Evolutionary conservation across 495 filamentous ascomycete species (phyloP).

Genomic region (Xylaria curta): DNA sequence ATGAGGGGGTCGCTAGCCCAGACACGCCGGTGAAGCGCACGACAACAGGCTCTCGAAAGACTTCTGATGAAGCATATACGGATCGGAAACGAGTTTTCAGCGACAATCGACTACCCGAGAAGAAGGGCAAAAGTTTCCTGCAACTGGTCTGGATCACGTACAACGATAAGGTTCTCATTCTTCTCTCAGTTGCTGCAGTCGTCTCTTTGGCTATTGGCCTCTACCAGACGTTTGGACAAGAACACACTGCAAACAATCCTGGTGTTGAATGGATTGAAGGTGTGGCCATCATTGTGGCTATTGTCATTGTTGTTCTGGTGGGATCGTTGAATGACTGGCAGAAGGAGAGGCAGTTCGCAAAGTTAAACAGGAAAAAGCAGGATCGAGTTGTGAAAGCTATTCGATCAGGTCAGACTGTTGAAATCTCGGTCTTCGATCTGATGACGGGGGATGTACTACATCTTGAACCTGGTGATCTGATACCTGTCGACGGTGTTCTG

Average conservation of each 20-base stretch:
- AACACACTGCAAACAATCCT: slow-evolving; percentile 50
- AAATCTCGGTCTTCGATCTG: slow-evolving; percentile 75
- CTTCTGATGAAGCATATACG: slow-evolving; percentile 51
- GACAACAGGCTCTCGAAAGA: slow-evolving; percentile 29
- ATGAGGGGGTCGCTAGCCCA: slow-evolving; percentile 43
- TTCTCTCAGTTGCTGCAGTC: slow-evolving; percentile 74
- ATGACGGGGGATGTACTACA: slow-evolving; percentile 76
- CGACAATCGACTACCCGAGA: slow-evolving; percentile 75
- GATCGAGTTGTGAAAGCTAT: slow-evolving; percentile 79
- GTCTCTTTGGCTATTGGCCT: slow-evolving; percentile 75
- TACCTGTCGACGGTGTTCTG: slow-evolving; percentile 77
- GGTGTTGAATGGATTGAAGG: slow-evolving; percentile 81
- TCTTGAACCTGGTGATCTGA: slow-evolving; percentile 75
- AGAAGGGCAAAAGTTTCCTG: slow-evolving; percentile 74
- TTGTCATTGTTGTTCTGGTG: slow-evolving; percentile 76
- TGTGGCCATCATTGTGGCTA: slow-evolving; percentile 77
- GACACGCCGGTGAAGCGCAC: slow-evolving; percentile 39
- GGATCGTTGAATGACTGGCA: slow-evolving; percentile 80
- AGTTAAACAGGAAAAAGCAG: slow-evolving; percentile 79
- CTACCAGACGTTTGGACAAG: slow-evolving; percentile 65
- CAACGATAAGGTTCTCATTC: slow-evolving; percentile 83
- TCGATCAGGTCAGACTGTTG: slow-evolving; percentile 74
- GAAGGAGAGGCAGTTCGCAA: slow-evolving; percentile 80
- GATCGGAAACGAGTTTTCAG: slow-evolving; percentile 73
- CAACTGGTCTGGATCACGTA: slow-evolving; percentile 84